These are phyloP conservation scores for Nemania bipapillata DNA, from an alignment of 2,329 filamentous ascomycete genomes.

Conservation along the genomic window DNA sequence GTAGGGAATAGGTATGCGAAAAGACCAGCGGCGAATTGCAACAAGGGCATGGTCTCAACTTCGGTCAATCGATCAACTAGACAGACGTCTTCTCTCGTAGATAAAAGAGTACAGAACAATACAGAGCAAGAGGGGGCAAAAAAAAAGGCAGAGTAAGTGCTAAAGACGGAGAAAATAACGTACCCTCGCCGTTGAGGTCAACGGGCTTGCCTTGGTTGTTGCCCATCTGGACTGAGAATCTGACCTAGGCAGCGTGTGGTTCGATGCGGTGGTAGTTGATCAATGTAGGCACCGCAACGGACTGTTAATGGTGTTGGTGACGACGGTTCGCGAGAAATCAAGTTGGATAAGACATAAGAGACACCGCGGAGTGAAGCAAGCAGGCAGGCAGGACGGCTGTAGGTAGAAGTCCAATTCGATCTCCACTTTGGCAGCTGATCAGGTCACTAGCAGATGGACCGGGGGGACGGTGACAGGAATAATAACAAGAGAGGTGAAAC, in stretches of 20 bases:
- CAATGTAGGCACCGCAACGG: conserved; percentile 15
- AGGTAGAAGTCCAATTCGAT: conserved; percentile 26
- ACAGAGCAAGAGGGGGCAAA: not conserved
- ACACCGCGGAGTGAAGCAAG: conserved; percentile 5
- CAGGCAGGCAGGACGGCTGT: not conserved
- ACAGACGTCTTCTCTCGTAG: not conserved
- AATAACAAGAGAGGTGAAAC: conserved; percentile 33
- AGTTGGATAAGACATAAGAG: conserved; percentile 37
- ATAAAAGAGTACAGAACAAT: not conserved
- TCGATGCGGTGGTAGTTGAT: conserved; percentile 9
- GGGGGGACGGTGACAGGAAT: conserved; percentile 27
- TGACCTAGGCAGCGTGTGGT: conserved; percentile 26
- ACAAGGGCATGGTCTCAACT: not conserved
- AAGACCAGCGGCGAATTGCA: not conserved
- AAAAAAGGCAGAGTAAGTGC: not conserved
- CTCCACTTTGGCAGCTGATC: conserved; percentile 39
- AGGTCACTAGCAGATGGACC: conserved; percentile 28
- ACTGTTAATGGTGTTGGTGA: conserved; percentile 16
- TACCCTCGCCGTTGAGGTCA: conserved; percentile 92
- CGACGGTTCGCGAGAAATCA: conserved; percentile 20
- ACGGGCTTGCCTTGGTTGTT: conserved; percentile 95
- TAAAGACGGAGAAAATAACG: conserved; percentile 50
- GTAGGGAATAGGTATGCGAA: conserved; percentile 1
- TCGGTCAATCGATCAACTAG: not conserved
- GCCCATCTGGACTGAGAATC: conserved; percentile 71